Evolutionary conservation across 352 stramenopile genomes (phyloP), one percentile per base, ranked within the genome.

Genomic region (Thraustochytrium sp.): DNA sequence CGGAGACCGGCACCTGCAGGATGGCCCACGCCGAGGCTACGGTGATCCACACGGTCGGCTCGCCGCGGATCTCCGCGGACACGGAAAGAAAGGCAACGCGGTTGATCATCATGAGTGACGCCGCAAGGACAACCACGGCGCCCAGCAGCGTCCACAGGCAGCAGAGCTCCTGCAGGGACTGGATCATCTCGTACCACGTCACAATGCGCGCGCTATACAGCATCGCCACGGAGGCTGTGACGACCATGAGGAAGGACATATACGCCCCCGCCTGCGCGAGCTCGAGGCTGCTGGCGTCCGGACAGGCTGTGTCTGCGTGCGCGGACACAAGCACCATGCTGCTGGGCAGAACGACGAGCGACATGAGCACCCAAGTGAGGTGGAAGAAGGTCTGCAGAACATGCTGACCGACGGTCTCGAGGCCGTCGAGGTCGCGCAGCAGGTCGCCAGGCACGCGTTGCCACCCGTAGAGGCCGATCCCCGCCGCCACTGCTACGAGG

Each of bases 151-250:
- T 80, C 68, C 68, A 80, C 29, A 80, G 53, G 38, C 68, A 72
- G 37, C 48, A 80, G 21, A 80, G 51, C 34, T 80, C 68, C 13
- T 80, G 68, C 34, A 80, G n/a, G 23, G 68, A 80, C 53, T 80
- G 68, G 13, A 80, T 26, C 11, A 80, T 80, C 37, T 72, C 53
- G 53, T 80, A 80, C 2, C 18, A 31, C 23, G 68, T 80, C 23
- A 80, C 68, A 5, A 80, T 46, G 16, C 68, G 68, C 8, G 63
- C 18, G 18, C 48, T 49, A 23, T 53, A 80, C 9, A 55, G 26
- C 68, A 80, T 80, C 21, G 13, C 26, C 2, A 68, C 9, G 13
- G 34, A 23, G 4, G 68, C 46, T 8, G 37, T 34, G 16, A 26
- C n/a, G 18, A 64, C 53, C 42, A 80, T 46, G 13, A 80, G 4